Evolutionary conservation across 441 rosid genomes (phyloP).

Genomic region (Francoa sonchifolia): DNA sequence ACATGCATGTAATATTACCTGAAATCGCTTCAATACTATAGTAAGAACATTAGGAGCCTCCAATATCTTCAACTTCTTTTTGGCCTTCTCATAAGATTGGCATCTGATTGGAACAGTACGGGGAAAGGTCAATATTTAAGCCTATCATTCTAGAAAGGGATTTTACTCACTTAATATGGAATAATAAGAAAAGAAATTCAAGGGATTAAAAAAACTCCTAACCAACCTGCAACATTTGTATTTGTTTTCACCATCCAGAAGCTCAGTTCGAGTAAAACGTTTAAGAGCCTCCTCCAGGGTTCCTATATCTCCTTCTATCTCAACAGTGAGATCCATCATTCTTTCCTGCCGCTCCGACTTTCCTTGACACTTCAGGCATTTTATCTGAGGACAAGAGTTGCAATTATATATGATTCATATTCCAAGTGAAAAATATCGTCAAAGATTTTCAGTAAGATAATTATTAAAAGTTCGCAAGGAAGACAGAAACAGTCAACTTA

Average conservation of each 20-base stretch:
- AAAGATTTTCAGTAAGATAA: neutral
- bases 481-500: neutral
- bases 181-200: neutral
- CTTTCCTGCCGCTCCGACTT: slow-evolving; percentile 79
- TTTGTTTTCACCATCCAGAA: slow-evolving; percentile 92
- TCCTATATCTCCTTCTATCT: slow-evolving; percentile 77
- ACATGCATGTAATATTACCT: slow-evolving; percentile 32
- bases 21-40: slow-evolving; percentile 86
- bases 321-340: slow-evolving; percentile 97
- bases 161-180: neutral
- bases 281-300: slow-evolving; percentile 84
- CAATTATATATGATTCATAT: slow-evolving; percentile 11
- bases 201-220: slow-evolving; percentile 4
- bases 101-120: slow-evolving; percentile 39
- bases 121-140: neutral
- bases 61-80: slow-evolving; percentile 66
- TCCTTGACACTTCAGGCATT: slow-evolving; percentile 75
- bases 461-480: neutral
- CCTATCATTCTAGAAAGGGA: no score
- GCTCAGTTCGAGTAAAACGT: slow-evolving; percentile 66
- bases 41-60: slow-evolving; percentile 97
- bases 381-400: slow-evolving; percentile 37
- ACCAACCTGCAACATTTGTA: slow-evolving; percentile 79
- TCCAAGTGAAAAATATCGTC: neutral
- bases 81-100: slow-evolving; percentile 79